Evolutionary conservation across 2,329 filamentous ascomycete species (phyloP).

Genomic region (Trichoderma koningiopsis): DNA sequence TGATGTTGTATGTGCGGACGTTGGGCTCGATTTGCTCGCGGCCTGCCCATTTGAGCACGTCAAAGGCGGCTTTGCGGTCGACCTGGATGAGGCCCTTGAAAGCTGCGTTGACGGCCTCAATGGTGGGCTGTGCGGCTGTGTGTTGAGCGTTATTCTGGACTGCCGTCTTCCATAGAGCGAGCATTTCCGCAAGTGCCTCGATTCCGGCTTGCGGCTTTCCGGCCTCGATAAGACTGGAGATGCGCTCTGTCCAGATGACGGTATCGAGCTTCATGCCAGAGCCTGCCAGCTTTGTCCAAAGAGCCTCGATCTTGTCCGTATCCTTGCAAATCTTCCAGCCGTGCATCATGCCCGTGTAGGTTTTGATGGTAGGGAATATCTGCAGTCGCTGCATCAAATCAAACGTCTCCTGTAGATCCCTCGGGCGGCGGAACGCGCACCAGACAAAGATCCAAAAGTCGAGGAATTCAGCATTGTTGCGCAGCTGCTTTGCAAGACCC

Average conservation of each 20-base stretch:
- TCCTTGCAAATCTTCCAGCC: constrained; percentile 67
- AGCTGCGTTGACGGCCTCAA: constrained; percentile 69
- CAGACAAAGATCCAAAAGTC: constrained; percentile 46
- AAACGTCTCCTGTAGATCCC: constrained; percentile 42
- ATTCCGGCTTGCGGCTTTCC: constrained; percentile 60
- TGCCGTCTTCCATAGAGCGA: constrained; percentile 56
- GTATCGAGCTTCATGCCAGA: constrained; percentile 64
- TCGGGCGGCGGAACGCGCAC: constrained; percentile 39
- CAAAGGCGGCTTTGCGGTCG: constrained; percentile 53
- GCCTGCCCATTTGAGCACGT: constrained; percentile 62
- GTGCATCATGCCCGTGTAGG: constrained; percentile 73
- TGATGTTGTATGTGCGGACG: constrained; percentile 66
- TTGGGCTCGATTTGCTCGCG: constrained; percentile 58
- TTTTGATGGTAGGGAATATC: constrained; percentile 60
- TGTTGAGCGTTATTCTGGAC: constrained; percentile 34
- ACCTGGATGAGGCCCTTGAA: constrained; percentile 62
- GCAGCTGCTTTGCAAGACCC: constrained; percentile 35
- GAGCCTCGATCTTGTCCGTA: constrained; percentile 58
- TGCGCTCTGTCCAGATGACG: constrained; percentile 69
- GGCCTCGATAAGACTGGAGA: constrained; percentile 64
- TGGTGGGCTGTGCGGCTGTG: constrained; percentile 58
- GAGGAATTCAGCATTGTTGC: constrained; percentile 40
- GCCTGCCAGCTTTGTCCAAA: constrained; percentile 66
- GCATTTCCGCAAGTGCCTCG: constrained; percentile 66
- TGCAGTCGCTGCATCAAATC: constrained; percentile 50